These are phyloP conservation scores for Candida broadrunensis DNA, from an alignment of 805 yeast species.

Conservation along the genomic window DNA sequence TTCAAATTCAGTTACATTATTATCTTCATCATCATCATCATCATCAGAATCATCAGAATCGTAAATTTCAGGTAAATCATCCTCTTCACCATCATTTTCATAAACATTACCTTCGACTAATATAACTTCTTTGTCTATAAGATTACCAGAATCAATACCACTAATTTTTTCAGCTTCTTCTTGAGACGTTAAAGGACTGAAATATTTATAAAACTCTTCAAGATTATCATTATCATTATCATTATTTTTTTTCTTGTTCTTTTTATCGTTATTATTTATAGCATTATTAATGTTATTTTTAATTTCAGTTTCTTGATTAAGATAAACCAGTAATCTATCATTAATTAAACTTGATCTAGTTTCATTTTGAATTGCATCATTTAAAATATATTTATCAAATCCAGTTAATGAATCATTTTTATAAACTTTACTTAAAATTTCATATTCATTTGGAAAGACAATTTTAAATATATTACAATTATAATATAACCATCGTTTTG, in stretches of 20 bases:
- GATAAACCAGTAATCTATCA: neutral
- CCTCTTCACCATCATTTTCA: constrained; percentile 1
- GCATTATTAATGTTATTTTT: too few relatives aligned
- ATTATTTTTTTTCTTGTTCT: too few relatives aligned
- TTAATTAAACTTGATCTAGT: too few relatives aligned
- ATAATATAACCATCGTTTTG: constrained; percentile 11
- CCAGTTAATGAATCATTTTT: neutral
- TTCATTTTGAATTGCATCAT: constrained; percentile 4
- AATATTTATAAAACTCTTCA: too few relatives aligned
- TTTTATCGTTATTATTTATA: too few relatives aligned
- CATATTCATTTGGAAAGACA: constrained; percentile 11
- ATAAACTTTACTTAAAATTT: constrained; percentile 3
- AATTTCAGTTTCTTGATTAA: too few relatives aligned
- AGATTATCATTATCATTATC: too few relatives aligned
- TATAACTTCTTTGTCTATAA: too few relatives aligned
- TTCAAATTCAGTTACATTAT: too few relatives aligned
- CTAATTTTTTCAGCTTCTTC: neutral
- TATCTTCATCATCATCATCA: too few relatives aligned
- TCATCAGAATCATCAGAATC: neutral
- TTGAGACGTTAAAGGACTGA: neutral
- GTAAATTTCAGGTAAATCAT: neutral
- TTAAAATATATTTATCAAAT: constrained; percentile 2
- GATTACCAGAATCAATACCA: too few relatives aligned
- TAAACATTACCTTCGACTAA: too few relatives aligned
- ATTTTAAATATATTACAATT: constrained; percentile 9